phyloP scores from a whole-genome alignment of 306 rosid species.

The Styphnolobium japonicum region DNA sequence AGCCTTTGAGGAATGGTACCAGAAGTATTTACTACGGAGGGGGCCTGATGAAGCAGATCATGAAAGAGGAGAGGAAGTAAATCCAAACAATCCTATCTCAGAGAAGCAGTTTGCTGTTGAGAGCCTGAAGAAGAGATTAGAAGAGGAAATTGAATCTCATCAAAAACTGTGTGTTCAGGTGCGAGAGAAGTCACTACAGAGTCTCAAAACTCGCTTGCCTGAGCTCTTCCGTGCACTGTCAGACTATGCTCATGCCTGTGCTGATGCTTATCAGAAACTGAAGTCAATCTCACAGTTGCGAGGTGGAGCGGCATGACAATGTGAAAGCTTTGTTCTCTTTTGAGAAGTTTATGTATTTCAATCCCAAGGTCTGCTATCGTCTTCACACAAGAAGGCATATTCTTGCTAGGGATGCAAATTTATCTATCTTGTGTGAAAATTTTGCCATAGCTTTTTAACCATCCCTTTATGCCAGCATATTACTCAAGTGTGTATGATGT shows the following conservation, averaged over 20 bases:
- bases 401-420: conserved; percentile 24
- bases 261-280: conserved; percentile 57
- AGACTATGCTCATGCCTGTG: conserved; percentile 54
- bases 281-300: conserved; percentile 38
- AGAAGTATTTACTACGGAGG: conserved; percentile 51
- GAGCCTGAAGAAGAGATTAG: conserved; percentile 73
- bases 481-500: not conserved
- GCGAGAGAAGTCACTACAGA: conserved; percentile 71
- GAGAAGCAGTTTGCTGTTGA: conserved; percentile 68
- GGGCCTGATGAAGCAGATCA: conserved; percentile 49
- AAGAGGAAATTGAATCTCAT: conserved; percentile 69
- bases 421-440: conserved; percentile 39
- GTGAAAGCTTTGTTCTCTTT: conserved; percentile 11
- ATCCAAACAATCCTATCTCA: conserved; percentile 47
- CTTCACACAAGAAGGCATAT: conserved; percentile 31
- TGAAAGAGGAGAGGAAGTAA: conserved; percentile 64
- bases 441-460: conserved; percentile 28
- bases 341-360: conserved; percentile 20
- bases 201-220: conserved; percentile 75
- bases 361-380: not conserved
- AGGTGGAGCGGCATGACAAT: conserved; percentile 32
- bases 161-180: conserved; percentile 66
- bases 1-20: conserved; percentile 75
- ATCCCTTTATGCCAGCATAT: conserved; percentile 13
- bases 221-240: conserved; percentile 74